Percentiles rank a stretch among this genome's conserved stretches.
Conservation (phyloP, 139 green algal genomes). For the Chlorella sorokiniana region DNA sequence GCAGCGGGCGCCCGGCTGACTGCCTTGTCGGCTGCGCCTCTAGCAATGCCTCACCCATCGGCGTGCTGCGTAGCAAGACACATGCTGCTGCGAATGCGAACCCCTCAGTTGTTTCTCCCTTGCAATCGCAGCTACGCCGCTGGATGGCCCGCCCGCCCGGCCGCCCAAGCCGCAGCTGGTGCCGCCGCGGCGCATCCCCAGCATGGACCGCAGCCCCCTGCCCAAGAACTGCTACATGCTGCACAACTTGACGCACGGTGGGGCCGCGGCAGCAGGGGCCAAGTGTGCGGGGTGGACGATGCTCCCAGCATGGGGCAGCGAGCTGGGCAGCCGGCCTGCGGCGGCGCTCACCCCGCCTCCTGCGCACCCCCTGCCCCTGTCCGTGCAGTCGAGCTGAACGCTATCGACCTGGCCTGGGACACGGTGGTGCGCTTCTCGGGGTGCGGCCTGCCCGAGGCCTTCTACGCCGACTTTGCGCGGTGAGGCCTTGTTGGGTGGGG, state of each 20-base stretch:
- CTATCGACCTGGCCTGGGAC: slow-evolving; percentile 89
- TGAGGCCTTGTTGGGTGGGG: background rate
- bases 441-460: slow-evolving; percentile 49
- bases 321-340: too few species aligned
- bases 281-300: too few species aligned
- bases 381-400: slow-evolving; percentile 81
- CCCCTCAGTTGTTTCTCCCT: background rate
- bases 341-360: too few species aligned
- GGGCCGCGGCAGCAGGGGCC: background rate
- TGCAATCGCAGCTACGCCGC: background rate
- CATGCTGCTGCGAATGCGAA: background rate
- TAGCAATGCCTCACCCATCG: too few species aligned
- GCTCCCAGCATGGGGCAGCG: background rate
- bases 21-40: too few species aligned
- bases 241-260: slow-evolving; percentile 73
- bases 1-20: background rate
- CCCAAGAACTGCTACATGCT: slow-evolving; percentile 68
- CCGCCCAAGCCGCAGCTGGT: slow-evolving; percentile 20
- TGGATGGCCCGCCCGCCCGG: background rate
- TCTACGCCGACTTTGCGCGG: slow-evolving; percentile 83
- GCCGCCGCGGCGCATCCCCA: slow-evolving; percentile 26
- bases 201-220: slow-evolving; percentile 37
- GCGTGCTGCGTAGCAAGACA: background rate
- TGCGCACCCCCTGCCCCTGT: background rate
- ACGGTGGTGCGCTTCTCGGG: slow-evolving; percentile 73